A percentile compares a stretch with the other conserved stretches of the same genome.
Evolutionary conservation across 2,329 filamentous ascomycete genomes (phyloP).

Genomic region (Trichophyton verrucosum): DNA sequence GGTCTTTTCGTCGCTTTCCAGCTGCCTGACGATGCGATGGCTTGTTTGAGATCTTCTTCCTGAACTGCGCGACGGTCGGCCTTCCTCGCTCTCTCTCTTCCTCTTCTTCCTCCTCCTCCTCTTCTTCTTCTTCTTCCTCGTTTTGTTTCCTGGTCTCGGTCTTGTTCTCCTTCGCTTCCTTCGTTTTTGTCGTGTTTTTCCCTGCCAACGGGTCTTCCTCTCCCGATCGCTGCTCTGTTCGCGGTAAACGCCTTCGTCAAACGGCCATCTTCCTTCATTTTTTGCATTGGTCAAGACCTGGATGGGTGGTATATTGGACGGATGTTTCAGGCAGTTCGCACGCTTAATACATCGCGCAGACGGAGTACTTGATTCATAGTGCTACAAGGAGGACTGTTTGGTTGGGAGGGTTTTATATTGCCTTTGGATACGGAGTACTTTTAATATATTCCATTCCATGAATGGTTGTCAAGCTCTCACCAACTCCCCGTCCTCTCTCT

Average conservation of each 20-base stretch:
- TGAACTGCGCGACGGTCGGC: too few species aligned
- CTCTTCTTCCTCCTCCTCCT: background rate
- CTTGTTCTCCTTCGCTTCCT: background rate
- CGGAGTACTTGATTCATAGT: background rate
- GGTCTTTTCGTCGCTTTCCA: too few species aligned
- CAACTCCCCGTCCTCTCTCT: background rate
- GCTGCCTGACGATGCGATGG: too few species aligned
- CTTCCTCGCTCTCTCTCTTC: background rate
- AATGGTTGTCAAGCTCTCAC: background rate
- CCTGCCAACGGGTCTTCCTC: background rate
- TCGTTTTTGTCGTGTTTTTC: background rate
- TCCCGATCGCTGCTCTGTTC: background rate
- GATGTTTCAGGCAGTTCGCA: background rate
- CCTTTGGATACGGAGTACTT: background rate
- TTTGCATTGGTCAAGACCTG: background rate
- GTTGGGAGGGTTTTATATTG: background rate
- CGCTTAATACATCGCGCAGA: background rate
- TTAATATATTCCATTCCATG: background rate
- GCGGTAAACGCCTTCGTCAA: background rate
- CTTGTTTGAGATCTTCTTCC: too few species aligned
- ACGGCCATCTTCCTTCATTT: background rate
- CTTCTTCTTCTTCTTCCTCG: background rate
- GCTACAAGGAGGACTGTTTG: background rate
- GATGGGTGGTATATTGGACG: background rate
- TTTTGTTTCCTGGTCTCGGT: background rate